These are phyloP conservation scores for Fraxinus paxiana DNA, from an alignment of 305 asterid species.

Conservation along the genomic window DNA sequence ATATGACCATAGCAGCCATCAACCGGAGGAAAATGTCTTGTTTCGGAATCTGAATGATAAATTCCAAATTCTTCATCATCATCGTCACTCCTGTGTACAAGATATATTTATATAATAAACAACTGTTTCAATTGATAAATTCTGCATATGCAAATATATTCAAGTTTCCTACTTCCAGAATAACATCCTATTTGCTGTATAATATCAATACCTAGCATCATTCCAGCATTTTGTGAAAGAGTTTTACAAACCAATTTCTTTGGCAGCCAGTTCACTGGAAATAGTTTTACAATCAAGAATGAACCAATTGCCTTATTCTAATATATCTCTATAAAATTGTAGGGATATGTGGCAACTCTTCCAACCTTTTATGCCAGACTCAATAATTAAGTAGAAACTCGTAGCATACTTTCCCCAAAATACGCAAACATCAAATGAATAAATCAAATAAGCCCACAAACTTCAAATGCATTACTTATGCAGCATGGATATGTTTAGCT, in stretches of 20 bases:
- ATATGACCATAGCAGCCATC: slow-evolving; percentile 55
- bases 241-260: slow-evolving; percentile 4
- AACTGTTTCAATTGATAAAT: slow-evolving; percentile 9
- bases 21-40: slow-evolving; percentile 45
- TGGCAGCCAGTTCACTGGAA: slow-evolving; percentile 8
- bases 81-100: slow-evolving; percentile 63
- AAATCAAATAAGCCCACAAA: not conserved
- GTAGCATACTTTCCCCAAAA: not conserved
- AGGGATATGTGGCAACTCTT: slow-evolving; percentile 18
- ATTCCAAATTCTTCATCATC: slow-evolving; percentile 66
- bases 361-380: not conserved
- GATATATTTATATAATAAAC: slow-evolving; percentile 13
- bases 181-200: not conserved
- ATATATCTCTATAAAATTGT: slow-evolving; percentile 33
- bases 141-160: slow-evolving; percentile 5
- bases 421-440: slow-evolving; percentile 22
- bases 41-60: slow-evolving; percentile 42
- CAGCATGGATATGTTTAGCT: not conserved
- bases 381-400: not conserved
- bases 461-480: not conserved
- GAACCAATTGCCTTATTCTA: not conserved
- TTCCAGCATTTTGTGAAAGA: slow-evolving; percentile 15
- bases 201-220: slow-evolving; percentile 5
- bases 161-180: slow-evolving; percentile 6
- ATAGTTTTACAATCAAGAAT: slow-evolving; percentile 28